A percentile compares a stretch with the other conserved stretches of the same genome.
Conservation (phyloP, 805 yeast species). For the Lachancea lanzarotensis region DNA sequence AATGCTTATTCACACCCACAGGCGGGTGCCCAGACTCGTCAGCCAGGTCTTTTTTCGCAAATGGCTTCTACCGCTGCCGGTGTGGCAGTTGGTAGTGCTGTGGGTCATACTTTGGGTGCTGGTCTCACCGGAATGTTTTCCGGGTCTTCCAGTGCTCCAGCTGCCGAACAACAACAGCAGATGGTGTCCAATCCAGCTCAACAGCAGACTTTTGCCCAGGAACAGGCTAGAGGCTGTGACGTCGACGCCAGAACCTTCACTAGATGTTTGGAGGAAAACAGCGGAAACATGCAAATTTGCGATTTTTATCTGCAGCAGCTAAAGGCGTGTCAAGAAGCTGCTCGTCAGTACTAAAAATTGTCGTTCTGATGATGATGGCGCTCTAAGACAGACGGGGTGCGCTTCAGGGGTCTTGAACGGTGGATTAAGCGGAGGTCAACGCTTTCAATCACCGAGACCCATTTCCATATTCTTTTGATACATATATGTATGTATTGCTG, state of each 20-base stretch:
- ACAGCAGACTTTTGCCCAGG: slow-evolving; percentile 31
- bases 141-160: slow-evolving; percentile 52
- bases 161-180: slow-evolving; percentile 40
- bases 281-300: slow-evolving; percentile 95
- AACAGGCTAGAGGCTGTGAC: slow-evolving; percentile 64
- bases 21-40: slow-evolving; percentile 44
- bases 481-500: neutral
- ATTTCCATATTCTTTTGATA: neutral
- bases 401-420: neutral
- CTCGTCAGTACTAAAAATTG: slow-evolving; percentile 67
- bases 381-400: too few species aligned
- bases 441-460: neutral
- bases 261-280: slow-evolving; percentile 87
- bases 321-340: slow-evolving; percentile 94
- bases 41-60: slow-evolving; percentile 89
- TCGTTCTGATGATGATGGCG: too few species aligned
- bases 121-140: slow-evolving; percentile 88
- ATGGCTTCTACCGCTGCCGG: slow-evolving; percentile 99
- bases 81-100: slow-evolving; percentile 97
- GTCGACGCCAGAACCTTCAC: slow-evolving; percentile 92
- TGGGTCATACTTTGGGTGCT: slow-evolving; percentile 95
- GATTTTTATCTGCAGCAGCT: slow-evolving; percentile 95
- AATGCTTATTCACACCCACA: slow-evolving; percentile 42
- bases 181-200: slow-evolving; percentile 31
- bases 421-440: neutral